Conservation (phyloP, 192 early-diverging fungal species). For the Rhizoclosmatium sp. region DNA sequence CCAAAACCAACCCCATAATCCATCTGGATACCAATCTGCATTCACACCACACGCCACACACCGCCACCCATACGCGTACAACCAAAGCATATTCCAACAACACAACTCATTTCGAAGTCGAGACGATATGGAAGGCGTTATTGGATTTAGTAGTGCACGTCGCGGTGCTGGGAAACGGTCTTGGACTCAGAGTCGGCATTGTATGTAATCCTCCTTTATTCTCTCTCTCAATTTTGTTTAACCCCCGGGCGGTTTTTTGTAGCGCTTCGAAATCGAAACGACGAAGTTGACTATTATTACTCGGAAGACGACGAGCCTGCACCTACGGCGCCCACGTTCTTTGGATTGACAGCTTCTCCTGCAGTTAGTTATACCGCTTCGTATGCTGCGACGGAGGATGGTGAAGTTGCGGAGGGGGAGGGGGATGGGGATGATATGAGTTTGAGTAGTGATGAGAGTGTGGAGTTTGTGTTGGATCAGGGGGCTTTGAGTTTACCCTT, state of each 20-base stretch:
- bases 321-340: not conserved
- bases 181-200: conserved; percentile 16
- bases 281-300: conserved; percentile 31
- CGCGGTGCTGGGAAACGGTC: not conserved
- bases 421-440: conserved; percentile 17
- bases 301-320: conserved; percentile 40
- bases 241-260: not conserved
- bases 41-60: not conserved
- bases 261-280: conserved; percentile 23
- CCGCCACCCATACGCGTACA: not conserved
- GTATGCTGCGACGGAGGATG: not conserved
- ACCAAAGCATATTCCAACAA: not conserved
- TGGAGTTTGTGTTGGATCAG: conserved; percentile 30
- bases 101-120: not conserved
- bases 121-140: conserved; percentile 31
- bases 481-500: conserved; percentile 7
- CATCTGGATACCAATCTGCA: not conserved
- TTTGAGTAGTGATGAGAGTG: conserved; percentile 11
- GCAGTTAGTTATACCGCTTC: not conserved
- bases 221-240: not conserved
- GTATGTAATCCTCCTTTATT: conserved; percentile 7
- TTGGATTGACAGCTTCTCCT: not conserved
- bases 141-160: not conserved
- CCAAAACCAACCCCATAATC: not conserved
- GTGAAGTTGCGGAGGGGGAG: not conserved